Evolutionary conservation across 805 yeast genomes (phyloP).

Genomic region (Komagataella mondaviorum): DNA sequence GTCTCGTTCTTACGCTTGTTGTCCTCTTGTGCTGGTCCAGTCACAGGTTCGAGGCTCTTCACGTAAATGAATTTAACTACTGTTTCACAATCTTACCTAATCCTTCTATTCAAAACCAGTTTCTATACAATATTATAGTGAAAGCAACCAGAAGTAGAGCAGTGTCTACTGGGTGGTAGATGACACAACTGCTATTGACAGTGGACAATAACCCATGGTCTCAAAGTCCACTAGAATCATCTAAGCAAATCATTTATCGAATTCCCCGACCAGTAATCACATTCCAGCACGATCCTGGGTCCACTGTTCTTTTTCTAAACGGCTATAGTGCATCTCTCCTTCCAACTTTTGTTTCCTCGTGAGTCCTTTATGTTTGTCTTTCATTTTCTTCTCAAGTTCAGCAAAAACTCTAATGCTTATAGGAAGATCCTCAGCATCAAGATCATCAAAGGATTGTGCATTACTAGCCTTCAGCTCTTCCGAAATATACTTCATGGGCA

Average conservation of each 20-base stretch:
- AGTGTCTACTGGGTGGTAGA: not conserved
- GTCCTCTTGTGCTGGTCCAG: not conserved
- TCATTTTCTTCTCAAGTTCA: conserved; percentile 59
- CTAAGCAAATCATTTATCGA: not conserved
- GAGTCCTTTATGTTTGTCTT: conserved; percentile 15
- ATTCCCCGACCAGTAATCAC: not conserved
- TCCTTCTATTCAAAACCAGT: not conserved
- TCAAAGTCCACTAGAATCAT: not conserved
- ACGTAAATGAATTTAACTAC: not conserved
- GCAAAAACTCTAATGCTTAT: conserved; percentile 72
- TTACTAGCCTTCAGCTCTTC: conserved; percentile 14
- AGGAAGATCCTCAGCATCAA: conserved; percentile 45
- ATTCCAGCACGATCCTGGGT: not conserved
- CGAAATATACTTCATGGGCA: conserved; percentile 31
- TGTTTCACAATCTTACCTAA: not conserved
- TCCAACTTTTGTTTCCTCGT: not conserved
- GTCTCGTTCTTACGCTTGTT: not conserved
- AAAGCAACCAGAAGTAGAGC: not conserved
- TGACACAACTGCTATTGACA: not conserved
- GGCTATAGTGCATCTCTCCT: not conserved
- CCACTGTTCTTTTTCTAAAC: not conserved
- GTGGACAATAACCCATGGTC: not conserved
- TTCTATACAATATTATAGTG: not conserved
- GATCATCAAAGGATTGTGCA: conserved; percentile 20
- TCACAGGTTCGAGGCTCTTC: not conserved